Percentiles rank a stretch among this genome's conserved stretches.
These are phyloP conservation scores for Calonectria pseudoreteaudii DNA, from an alignment of 2,329 filamentous ascomycete genomes.

Conservation along the genomic window DNA sequence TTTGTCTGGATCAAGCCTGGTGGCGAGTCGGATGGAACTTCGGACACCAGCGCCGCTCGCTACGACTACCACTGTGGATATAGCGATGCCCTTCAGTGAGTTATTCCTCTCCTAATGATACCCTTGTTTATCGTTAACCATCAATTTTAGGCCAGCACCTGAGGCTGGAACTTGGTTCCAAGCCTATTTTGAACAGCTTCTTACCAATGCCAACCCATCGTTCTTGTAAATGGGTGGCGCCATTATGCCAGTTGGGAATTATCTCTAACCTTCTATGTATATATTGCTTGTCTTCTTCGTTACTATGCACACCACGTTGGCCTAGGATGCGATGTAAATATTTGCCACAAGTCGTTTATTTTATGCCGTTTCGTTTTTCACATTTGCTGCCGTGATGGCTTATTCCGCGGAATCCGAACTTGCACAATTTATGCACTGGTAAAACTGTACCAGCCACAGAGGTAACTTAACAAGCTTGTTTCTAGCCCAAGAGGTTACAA, in stretches of 20 bases:
- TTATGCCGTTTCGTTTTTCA: background rate
- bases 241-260: background rate
- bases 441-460: background rate
- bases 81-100: constrained; percentile 58
- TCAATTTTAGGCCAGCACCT: constrained; percentile 65
- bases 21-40: constrained; percentile 66
- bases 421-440: background rate
- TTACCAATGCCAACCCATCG: constrained; percentile 67
- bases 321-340: background rate
- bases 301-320: background rate
- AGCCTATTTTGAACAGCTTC: constrained; percentile 68
- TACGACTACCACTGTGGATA: constrained; percentile 60
- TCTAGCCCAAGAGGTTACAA: background rate
- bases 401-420: background rate
- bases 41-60: constrained; percentile 57
- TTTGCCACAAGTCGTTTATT: background rate
- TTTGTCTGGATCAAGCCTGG: constrained; percentile 81
- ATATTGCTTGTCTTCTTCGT: background rate
- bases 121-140: fast-evolving
- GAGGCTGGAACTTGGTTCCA: constrained; percentile 78
- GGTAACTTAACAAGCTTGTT: background rate
- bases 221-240: constrained; percentile 46
- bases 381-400: background rate
- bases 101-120: background rate
- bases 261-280: background rate